A percentile compares a stretch with the other conserved stretches of the same genome.
Evolutionary conservation across 2,329 filamentous ascomycete genomes (phyloP).

Genomic region (Nemania sp.): DNA sequence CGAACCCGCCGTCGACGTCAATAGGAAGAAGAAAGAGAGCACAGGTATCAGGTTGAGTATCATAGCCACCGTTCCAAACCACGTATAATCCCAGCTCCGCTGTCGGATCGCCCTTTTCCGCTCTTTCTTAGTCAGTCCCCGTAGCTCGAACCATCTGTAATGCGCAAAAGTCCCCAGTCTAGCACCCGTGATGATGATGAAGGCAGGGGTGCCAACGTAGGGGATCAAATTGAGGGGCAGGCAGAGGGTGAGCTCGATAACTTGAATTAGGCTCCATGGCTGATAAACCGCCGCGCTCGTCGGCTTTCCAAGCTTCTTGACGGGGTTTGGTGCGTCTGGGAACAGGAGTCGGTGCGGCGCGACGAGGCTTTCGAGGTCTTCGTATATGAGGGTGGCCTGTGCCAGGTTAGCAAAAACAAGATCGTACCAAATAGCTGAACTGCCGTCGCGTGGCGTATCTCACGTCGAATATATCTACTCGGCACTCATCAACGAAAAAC

Average conservation of each 20-base stretch:
- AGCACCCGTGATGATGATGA: slow-evolving; percentile 85
- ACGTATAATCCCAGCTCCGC: slow-evolving; percentile 81
- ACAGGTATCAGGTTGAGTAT: slow-evolving; percentile 85
- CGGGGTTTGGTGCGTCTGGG: slow-evolving; percentile 69
- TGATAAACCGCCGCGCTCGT: slow-evolving; percentile 77
- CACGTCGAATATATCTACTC: slow-evolving; percentile 84
- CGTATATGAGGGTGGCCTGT: slow-evolving; percentile 74
- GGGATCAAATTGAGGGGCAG: slow-evolving; percentile 88
- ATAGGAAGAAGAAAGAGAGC: slow-evolving; percentile 89
- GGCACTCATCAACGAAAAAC: slow-evolving; percentile 78
- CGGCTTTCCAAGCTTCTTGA: slow-evolving; percentile 82
- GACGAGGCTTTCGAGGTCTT: slow-evolving; percentile 71
- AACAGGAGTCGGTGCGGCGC: slow-evolving; percentile 67
- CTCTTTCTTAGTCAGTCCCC: slow-evolving; percentile 74
- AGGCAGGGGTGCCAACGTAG: slow-evolving; percentile 79
- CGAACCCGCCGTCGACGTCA: slow-evolving; percentile 83
- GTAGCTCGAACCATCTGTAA: slow-evolving; percentile 85
- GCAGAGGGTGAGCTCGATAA: slow-evolving; percentile 78
- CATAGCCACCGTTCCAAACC: slow-evolving; percentile 89
- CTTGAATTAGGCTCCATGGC: slow-evolving; percentile 90
- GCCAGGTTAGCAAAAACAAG: slow-evolving; percentile 18
- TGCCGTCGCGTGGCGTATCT: slow-evolving; percentile 37
- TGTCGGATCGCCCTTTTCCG: slow-evolving; percentile 70
- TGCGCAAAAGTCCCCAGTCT: slow-evolving; percentile 87
- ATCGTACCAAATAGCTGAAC: background rate